Evolutionary conservation across 148 eudicot species (phyloP).

Genomic region (Limonium bicolor): DNA sequence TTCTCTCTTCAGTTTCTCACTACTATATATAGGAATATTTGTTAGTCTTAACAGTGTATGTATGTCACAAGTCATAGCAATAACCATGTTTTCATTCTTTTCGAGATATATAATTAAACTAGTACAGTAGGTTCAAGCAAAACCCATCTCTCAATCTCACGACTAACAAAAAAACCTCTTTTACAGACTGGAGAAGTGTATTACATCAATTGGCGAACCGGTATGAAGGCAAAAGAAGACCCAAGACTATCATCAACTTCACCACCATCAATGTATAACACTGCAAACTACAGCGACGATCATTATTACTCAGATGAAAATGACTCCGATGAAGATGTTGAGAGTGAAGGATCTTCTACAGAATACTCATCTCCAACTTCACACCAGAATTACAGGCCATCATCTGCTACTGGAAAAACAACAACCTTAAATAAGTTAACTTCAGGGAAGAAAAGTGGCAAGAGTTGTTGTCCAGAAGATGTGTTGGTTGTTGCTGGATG

Average conservation of each 20-base stretch:
- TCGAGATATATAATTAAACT: no score
- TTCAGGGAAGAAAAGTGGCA: slow-evolving; percentile 1
- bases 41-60: neutral
- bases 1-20: no score
- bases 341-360: slow-evolving; percentile 38
- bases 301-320: slow-evolving; percentile 20
- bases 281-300: slow-evolving; percentile 9
- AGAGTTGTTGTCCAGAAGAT: slow-evolving; percentile 5
- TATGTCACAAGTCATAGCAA: neutral
- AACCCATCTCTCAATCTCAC: no score
- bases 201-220: slow-evolving; percentile 81
- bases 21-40: neutral
- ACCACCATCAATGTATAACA: slow-evolving; percentile 11
- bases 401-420: no score
- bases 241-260: slow-evolving; percentile 30
- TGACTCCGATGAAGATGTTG: slow-evolving; percentile 8
- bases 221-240: slow-evolving; percentile 56
- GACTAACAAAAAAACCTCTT: neutral
- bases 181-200: slow-evolving; percentile 77
- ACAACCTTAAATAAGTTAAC: no score
- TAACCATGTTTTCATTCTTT: no score
- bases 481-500: slow-evolving; percentile 84
- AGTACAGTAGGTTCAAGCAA: no score
- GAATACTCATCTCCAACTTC: slow-evolving; percentile 21
- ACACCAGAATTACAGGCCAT: slow-evolving; percentile 12